Evolutionary conservation across 176 grass and related monocot species (phyloP).

Genomic region (Hsuehochloa calcarea): DNA sequence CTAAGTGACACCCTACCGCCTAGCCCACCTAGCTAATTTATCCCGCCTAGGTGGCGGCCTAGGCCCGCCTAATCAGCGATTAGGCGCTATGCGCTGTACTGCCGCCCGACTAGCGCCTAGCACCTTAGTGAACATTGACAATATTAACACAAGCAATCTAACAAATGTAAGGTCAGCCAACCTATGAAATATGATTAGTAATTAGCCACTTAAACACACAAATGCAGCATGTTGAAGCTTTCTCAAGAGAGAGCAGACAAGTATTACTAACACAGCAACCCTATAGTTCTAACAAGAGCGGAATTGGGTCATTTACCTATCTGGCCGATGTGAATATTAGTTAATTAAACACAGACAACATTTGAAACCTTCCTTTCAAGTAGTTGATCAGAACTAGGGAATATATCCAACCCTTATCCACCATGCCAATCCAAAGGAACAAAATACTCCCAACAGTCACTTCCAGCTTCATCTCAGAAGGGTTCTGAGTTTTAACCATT

Average conservation of each 20-base stretch:
- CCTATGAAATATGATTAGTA: conserved; percentile 15
- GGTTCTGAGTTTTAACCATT: background rate
- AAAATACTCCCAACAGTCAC: background rate
- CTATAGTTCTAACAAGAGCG: background rate
- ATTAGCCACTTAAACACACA: conserved; percentile 11
- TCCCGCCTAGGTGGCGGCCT: too few relatives aligned
- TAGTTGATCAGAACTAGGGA: background rate
- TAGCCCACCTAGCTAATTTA: too few relatives aligned
- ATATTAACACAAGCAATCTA: conserved; percentile 11
- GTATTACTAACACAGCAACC: background rate
- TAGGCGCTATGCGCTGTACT: too few relatives aligned
- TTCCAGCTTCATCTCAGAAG: background rate
- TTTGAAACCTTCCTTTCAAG: background rate
- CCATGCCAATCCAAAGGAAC: background rate
- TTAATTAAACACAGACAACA: background rate
- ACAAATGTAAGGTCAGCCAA: background rate
- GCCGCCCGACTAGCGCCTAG: too few relatives aligned
- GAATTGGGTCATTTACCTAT: background rate
- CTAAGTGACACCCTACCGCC: too few relatives aligned
- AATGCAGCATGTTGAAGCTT: conserved; percentile 8
- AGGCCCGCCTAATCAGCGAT: too few relatives aligned
- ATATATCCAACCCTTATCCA: background rate
- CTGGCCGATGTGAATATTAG: background rate
- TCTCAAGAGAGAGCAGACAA: background rate
- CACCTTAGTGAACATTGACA: background rate